Base-by-base conservation (phyloP, 2,329 filamentous ascomycete species). In the Aspergillus texensis region DNA sequence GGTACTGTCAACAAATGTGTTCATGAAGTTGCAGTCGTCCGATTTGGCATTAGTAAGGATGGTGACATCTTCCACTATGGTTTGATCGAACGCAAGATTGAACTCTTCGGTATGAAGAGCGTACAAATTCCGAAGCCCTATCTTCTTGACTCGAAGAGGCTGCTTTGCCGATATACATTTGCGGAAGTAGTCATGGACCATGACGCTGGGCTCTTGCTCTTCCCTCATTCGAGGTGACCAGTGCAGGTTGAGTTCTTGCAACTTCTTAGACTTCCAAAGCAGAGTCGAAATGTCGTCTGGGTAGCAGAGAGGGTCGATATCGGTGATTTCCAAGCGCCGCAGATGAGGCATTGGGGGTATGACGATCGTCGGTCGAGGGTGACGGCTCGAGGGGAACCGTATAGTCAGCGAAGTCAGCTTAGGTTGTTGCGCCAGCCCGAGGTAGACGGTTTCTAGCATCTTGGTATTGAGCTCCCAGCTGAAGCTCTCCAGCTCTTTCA, bases 231-330 rank as follows among this genome's bases (percentile, higher is more conserved):
- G 84, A 4, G 86, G 85, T 32, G 81, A 86, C 81, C 86, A 89
- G 69, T 89, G 86, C 63, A 89, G 65, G 60, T 79, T 84, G 9
- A 89, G 74, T 36, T 85, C 83, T 46, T 82, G 77, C 4, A 89
- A 75, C 58, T 84, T 85, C 65, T 80, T 82, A 5, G 84, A 84
- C n/a, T 82, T 78, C 16, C 81, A 73, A 8, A 89, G 74, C 16
- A 89, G 74, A 26, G 84, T 77, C 16, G 85, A 86, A 10, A 89
- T 82, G 67, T 89, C 87, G 73, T 89, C 87, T 0, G 86, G 86
- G 68, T 88, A 88, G 75, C 87, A 89, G 11, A 89, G 78, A 1
- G 87, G 87, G 61, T 89, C 87, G 58, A 89, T 86, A 66, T 89
- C 82, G 63, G 84, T 84, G 32, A 87, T 79, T 58, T 83, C 83